Evolutionary conservation across 371 early-diverging fungal species (phyloP).

Genomic region (Mortierella sp.): DNA sequence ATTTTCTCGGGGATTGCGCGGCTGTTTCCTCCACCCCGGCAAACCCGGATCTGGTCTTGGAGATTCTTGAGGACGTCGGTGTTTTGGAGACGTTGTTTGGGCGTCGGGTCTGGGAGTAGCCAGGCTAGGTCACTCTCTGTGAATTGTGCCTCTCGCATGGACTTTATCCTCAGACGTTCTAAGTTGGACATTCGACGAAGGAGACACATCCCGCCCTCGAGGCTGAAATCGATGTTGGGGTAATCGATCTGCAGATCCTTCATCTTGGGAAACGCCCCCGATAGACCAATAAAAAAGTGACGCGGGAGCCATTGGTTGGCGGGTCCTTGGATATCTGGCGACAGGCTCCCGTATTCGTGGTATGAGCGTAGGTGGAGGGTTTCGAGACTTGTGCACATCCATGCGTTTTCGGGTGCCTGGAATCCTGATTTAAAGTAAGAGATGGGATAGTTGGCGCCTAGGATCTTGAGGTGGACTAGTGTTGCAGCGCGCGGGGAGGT

Average conservation of each 20-base stretch:
- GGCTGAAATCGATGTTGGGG: neutral
- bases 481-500: neutral
- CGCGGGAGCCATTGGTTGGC: neutral
- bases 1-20: too few species aligned
- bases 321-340: neutral
- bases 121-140: constrained; percentile 1
- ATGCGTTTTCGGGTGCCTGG: neutral
- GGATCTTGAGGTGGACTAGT: neutral
- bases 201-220: neutral
- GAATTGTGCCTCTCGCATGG: neutral
- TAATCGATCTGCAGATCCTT: neutral
- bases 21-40: neutral
- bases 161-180: neutral
- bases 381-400: neutral
- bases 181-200: neutral
- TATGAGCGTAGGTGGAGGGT: neutral
- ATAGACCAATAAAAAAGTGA: neutral
- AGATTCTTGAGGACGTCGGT: neutral
- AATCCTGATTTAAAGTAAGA: neutral
- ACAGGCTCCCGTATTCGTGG: neutral
- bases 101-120: neutral
- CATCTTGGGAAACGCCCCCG: neutral
- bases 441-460: neutral
- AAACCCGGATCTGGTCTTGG: neutral
- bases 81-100: neutral